Evolutionary conservation across 192 early-diverging fungal genomes (phyloP).

Genomic region (Irineochytrium annulatum): DNA sequence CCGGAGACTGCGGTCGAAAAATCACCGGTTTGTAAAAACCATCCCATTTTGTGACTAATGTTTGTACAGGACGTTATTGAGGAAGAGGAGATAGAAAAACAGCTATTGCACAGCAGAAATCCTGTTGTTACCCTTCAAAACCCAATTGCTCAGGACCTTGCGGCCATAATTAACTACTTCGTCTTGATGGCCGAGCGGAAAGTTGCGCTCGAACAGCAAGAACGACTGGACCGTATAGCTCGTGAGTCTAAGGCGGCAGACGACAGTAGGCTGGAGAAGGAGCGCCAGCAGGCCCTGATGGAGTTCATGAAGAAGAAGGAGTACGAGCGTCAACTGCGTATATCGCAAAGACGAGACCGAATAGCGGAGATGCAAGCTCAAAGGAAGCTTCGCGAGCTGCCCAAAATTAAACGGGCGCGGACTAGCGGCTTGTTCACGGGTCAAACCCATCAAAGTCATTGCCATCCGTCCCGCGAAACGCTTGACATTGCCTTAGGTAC

Average conservation of each 20-base stretch:
- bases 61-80: too few species aligned
- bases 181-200: slow-evolving; percentile 22
- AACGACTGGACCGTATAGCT: slow-evolving; percentile 29
- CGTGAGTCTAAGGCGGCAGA: slow-evolving; percentile 28
- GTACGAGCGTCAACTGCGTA: slow-evolving; percentile 22
- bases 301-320: slow-evolving; percentile 31
- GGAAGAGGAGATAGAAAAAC: too few species aligned
- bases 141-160: slow-evolving; percentile 34
- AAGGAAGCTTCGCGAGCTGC: slow-evolving; percentile 2
- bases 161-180: slow-evolving; percentile 37
- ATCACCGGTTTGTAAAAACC: too few species aligned
- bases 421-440: slow-evolving; percentile 20
- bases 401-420: neutral
- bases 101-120: slow-evolving; percentile 4
- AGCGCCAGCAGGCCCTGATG: slow-evolving; percentile 20
- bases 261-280: slow-evolving; percentile 21
- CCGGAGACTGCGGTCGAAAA: too few species aligned
- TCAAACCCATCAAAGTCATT: slow-evolving; percentile 40
- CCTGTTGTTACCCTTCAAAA: slow-evolving; percentile 38
- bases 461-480: slow-evolving; percentile 46
- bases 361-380: slow-evolving; percentile 10
- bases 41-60: too few species aligned
- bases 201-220: slow-evolving; percentile 21
- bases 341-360: slow-evolving; percentile 15
- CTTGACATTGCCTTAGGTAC: slow-evolving; percentile 36